These are phyloP conservation scores for Bimuria novae-zelandiae DNA, from an alignment of 2,329 filamentous ascomycete species.

Conservation along the genomic window DNA sequence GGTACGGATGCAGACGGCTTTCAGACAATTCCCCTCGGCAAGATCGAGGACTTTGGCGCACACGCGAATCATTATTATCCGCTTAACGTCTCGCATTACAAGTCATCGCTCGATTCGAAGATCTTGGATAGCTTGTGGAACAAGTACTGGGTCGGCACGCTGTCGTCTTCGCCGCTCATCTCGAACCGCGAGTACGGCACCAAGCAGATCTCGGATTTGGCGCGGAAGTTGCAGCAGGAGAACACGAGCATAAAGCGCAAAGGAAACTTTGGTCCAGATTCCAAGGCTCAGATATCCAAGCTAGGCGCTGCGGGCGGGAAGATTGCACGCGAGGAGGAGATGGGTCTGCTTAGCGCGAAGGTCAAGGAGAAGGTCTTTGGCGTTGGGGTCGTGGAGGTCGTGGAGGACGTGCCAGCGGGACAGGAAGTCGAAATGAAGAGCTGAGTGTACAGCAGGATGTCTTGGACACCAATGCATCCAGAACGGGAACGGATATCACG, in stretches of 20 bases:
- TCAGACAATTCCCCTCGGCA: conserved; percentile 84
- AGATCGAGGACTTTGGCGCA: conserved; percentile 94
- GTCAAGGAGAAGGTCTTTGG: conserved; percentile 67
- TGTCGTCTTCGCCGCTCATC: conserved; percentile 87
- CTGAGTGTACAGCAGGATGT: conserved; percentile 12
- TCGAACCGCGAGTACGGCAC: conserved; percentile 92
- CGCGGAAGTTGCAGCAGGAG: conserved; percentile 76
- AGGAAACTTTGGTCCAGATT: conserved; percentile 26
- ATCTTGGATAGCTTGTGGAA: conserved; percentile 93
- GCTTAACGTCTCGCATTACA: conserved; percentile 91
- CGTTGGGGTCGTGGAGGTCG: not conserved
- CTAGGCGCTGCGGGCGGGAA: conserved; percentile 64
- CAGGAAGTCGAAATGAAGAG: conserved; percentile 40
- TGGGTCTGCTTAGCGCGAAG: conserved; percentile 65
- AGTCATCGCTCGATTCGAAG: conserved; percentile 85
- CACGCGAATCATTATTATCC: conserved; percentile 90
- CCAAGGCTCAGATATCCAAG: conserved; percentile 58
- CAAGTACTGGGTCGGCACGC: conserved; percentile 98
- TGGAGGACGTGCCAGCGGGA: conserved; percentile 11
- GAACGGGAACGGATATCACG: not conserved
- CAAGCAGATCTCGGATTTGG: conserved; percentile 88
- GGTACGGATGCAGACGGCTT: conserved; percentile 62
- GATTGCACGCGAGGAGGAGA: conserved; percentile 65
- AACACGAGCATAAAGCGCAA: conserved; percentile 49
- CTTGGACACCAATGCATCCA: not conserved